Evolutionary conservation across 495 filamentous ascomycete species (phyloP).

Genomic region (Daldinia decipiens): DNA sequence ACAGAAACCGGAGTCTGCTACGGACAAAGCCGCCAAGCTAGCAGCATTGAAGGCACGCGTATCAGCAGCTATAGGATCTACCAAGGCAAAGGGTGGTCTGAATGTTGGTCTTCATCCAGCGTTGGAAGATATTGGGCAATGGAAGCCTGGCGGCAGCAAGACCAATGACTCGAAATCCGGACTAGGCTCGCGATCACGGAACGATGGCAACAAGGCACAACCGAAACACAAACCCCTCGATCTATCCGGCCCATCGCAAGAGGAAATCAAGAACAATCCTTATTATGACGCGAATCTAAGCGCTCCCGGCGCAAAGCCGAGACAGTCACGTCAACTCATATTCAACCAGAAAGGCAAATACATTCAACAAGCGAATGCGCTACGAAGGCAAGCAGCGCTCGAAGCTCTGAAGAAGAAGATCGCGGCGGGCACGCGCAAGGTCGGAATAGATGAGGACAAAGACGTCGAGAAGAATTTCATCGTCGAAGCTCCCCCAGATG

Average conservation of each 20-base stretch:
- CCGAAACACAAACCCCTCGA: constrained; percentile 59
- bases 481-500: constrained; percentile 82
- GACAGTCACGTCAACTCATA: constrained; percentile 76
- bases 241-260: constrained; percentile 72
- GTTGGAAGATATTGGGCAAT: constrained; percentile 76
- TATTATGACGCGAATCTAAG: constrained; percentile 83
- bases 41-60: constrained; percentile 85
- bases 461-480: constrained; percentile 89
- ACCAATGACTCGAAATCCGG: constrained; percentile 44
- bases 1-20: constrained; percentile 63
- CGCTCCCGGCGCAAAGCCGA: constrained; percentile 67
- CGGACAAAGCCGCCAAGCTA: constrained; percentile 60
- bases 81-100: constrained; percentile 76
- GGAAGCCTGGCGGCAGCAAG: constrained; percentile 60
- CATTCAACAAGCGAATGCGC: constrained; percentile 87
- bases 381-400: constrained; percentile 84
- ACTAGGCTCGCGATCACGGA: constrained; percentile 35
- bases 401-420: constrained; percentile 96
- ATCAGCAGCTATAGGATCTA: constrained; percentile 73
- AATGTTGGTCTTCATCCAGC: constrained; percentile 92
- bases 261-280: constrained; percentile 72
- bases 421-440: constrained; percentile 82
- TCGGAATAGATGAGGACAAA: constrained; percentile 89
- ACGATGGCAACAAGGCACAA: constrained; percentile 18
- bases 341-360: constrained; percentile 99